Conservation (phyloP, 2,329 filamentous ascomycete species). For the Daldinia sp. region DNA sequence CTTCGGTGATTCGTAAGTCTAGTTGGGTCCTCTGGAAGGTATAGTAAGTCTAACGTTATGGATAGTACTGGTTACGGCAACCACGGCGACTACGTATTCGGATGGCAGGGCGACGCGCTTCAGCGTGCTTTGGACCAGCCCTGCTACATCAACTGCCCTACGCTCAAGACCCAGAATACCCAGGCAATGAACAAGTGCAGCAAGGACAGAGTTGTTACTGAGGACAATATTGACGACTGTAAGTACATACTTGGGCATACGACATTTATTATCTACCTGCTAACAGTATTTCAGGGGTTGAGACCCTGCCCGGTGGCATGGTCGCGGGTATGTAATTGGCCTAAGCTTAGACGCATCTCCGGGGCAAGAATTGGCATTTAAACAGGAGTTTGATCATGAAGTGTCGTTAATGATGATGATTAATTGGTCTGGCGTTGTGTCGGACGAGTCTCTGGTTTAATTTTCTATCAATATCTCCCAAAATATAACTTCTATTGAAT, state of each 20-base stretch:
- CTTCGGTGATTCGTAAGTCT: constrained; percentile 23
- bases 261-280: neutral
- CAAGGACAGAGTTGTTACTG: constrained; percentile 20
- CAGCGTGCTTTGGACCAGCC: constrained; percentile 14
- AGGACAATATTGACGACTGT: constrained; percentile 32
- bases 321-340: constrained; percentile 24
- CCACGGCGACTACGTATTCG: constrained; percentile 28
- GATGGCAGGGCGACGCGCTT: neutral
- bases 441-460: neutral
- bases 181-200: constrained; percentile 29
- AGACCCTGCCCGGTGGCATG: constrained; percentile 28
- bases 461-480: neutral
- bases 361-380: neutral
- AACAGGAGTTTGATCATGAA: neutral
- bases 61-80: constrained; percentile 43
- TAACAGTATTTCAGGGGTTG: constrained; percentile 18
- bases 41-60: neutral
- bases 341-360: neutral
- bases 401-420: neutral
- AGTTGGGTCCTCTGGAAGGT: neutral
- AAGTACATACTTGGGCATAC: neutral
- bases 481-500: neutral
- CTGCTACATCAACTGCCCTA: constrained; percentile 44
- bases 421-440: neutral
- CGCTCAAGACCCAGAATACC: constrained; percentile 21